phyloP scores from a whole-genome alignment of 192 early-diverging fungal genomes.

The Cladochytrium replicatum region DNA sequence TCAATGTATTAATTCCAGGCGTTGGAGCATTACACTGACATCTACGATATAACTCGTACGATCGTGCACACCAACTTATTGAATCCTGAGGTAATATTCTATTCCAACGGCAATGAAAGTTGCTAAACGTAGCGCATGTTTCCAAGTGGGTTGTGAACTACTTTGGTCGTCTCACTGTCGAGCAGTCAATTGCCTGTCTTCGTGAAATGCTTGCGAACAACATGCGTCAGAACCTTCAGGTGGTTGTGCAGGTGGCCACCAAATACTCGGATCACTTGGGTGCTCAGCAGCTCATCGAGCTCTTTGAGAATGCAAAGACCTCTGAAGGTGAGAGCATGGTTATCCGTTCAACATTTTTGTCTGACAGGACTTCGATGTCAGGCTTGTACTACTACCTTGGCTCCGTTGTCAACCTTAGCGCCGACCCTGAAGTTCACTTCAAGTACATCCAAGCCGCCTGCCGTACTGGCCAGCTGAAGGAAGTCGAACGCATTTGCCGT shows the following conservation, averaged over 20 bases:
- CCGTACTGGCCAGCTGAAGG: slow-evolving; percentile 86
- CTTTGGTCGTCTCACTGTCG: slow-evolving; percentile 94
- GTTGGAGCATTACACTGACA: slow-evolving; percentile 93
- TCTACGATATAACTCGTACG: slow-evolving; percentile 91
- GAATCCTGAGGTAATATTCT: slow-evolving; percentile 58
- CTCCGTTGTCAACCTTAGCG: slow-evolving; percentile 89
- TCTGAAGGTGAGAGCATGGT: slow-evolving; percentile 60
- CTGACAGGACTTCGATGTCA: no score
- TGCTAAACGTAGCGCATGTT: no score
- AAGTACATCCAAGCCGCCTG: slow-evolving; percentile 98
- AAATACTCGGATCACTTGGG: slow-evolving; percentile 96
- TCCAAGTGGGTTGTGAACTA: slow-evolving; percentile 78
- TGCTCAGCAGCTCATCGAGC: slow-evolving; percentile 71
- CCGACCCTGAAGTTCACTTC: slow-evolving; percentile 91
- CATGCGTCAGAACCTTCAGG: slow-evolving; percentile 89
- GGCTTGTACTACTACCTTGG: slow-evolving; percentile 95
- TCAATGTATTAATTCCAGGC: no score
- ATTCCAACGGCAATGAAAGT: no score
- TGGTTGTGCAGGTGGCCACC: slow-evolving; percentile 89
- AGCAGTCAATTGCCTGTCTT: slow-evolving; percentile 86
- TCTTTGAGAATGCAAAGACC: slow-evolving; percentile 87
- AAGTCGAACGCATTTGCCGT: slow-evolving; percentile 93
- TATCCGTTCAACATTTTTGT: no score
- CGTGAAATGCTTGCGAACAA: slow-evolving; percentile 90
- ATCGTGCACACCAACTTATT: slow-evolving; percentile 81